Conservation (phyloP, 2,329 filamentous ascomycete species). For the Lojkania enalia region DNA sequence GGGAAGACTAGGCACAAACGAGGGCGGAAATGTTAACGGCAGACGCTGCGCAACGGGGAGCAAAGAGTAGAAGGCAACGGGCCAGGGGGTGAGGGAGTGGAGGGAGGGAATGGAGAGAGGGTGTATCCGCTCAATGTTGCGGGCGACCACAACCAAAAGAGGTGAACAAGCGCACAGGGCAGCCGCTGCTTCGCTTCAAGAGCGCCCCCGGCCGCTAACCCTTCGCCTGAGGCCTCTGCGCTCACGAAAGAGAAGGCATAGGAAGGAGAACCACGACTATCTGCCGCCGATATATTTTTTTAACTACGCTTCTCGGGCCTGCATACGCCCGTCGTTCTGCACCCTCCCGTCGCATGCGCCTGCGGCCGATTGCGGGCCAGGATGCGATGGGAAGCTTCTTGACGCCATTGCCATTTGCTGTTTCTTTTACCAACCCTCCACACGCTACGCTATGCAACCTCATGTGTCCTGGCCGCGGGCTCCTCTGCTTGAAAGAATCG, state of each 20-base stretch:
- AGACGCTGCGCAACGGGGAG: conserved; percentile 1
- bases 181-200: not conserved
- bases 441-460: not conserved
- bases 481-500: conserved; percentile 5
- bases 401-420: not conserved
- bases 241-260: too few relatives aligned
- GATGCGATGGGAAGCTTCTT: too few relatives aligned
- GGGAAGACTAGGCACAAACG: conserved; percentile 4
- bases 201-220: too few relatives aligned
- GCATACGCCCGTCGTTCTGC: too few relatives aligned
- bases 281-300: too few relatives aligned
- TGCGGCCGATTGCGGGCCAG: not conserved
- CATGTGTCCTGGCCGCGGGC: too few relatives aligned
- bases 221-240: too few relatives aligned
- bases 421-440: not conserved
- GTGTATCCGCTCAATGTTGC: conserved; percentile 2
- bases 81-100: conserved; percentile 3
- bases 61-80: not conserved
- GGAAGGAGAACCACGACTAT: too few relatives aligned
- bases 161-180: not conserved
- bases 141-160: not conserved
- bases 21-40: conserved; percentile 9
- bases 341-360: not conserved
- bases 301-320: too few relatives aligned
- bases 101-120: conserved; percentile 2